Evolutionary conservation across 139 green algal species (phyloP).

Genomic region (Gonium pectorale): DNA sequence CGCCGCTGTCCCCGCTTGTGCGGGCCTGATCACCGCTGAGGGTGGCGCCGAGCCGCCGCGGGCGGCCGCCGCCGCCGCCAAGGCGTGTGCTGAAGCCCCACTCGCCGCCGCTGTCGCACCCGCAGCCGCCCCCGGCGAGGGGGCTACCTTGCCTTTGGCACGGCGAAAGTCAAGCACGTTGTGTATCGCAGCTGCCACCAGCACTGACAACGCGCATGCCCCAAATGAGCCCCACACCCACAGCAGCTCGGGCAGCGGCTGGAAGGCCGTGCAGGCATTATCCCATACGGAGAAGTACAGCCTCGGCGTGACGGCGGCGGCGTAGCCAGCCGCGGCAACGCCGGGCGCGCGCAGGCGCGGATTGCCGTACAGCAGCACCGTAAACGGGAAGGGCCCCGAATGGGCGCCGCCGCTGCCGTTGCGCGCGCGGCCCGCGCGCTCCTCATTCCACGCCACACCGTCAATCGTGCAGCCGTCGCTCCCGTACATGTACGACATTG

Average conservation of each 20-base stretch:
- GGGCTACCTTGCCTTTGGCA: background rate
- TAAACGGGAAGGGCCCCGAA: background rate
- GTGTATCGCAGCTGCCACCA: background rate
- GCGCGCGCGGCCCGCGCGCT: background rate
- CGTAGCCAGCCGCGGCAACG: background rate
- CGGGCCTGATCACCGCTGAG: too few species aligned
- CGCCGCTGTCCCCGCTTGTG: too few species aligned
- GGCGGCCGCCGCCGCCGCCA: too few species aligned
- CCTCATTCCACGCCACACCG: slow-evolving; percentile 8
- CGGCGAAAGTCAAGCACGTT: too few species aligned
- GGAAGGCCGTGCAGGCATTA: slow-evolving; percentile 30
- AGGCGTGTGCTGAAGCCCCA: too few species aligned
- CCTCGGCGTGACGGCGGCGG: background rate
- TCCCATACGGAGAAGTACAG: background rate
- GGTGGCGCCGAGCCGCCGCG: too few species aligned
- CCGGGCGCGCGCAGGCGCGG: background rate
- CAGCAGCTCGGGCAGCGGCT: slow-evolving; percentile 19
- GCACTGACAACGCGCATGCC: background rate
- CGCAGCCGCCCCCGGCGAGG: background rate
- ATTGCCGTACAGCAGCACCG: slow-evolving; percentile 37
- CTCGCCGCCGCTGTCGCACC: background rate
- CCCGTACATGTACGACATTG: background rate
- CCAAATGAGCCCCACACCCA: slow-evolving; percentile 33
- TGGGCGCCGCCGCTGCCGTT: background rate
- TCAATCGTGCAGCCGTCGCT: background rate